These are phyloP conservation scores for Tylopilus intermedius DNA, from an alignment of 768 basidiomycete genomes.

Conservation along the genomic window DNA sequence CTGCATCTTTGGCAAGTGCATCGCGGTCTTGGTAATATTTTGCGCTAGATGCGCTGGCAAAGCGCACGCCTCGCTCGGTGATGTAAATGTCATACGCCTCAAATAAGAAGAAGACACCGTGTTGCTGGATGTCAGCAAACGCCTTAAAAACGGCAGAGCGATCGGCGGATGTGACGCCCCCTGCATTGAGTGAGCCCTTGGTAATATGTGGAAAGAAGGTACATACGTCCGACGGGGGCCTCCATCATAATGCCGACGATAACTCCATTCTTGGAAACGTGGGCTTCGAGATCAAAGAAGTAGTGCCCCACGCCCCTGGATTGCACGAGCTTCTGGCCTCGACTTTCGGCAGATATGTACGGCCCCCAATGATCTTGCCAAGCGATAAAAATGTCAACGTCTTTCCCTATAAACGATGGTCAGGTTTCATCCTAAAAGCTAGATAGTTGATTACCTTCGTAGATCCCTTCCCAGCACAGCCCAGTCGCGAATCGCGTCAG, in stretches of 20 bases:
- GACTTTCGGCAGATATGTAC: constrained; percentile 25
- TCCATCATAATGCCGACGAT: constrained; percentile 32
- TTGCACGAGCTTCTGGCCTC: constrained; percentile 28
- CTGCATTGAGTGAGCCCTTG: constrained; percentile 15
- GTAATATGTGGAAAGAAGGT: not conserved
- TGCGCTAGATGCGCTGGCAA: constrained; percentile 19
- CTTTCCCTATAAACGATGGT: constrained; percentile 14
- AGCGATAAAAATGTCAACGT: constrained; percentile 28
- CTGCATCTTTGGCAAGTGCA: constrained; percentile 20
- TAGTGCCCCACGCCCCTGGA: constrained; percentile 26
- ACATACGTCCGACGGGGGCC: constrained; percentile 25
- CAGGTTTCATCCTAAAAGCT: not conserved
- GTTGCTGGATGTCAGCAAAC: constrained; percentile 29
- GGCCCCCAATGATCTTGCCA: constrained; percentile 21
- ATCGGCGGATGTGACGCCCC: constrained; percentile 21
- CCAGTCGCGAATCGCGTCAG: constrained; percentile 22
- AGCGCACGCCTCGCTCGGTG: constrained; percentile 27
- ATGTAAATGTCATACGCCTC: constrained; percentile 24
- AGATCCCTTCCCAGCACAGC: constrained; percentile 27
- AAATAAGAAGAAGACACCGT: constrained; percentile 23
- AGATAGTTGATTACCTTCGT: constrained; percentile 17
- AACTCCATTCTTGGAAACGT: constrained; percentile 26
- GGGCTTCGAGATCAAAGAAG: constrained; percentile 28
- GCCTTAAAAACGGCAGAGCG: constrained; percentile 27
- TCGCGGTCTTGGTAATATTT: constrained; percentile 21